Evolutionary conservation across 108 stramenopile genomes (phyloP), one percentile per base, ranked within the genome.

Genomic region (Cyclotella sp.): DNA sequence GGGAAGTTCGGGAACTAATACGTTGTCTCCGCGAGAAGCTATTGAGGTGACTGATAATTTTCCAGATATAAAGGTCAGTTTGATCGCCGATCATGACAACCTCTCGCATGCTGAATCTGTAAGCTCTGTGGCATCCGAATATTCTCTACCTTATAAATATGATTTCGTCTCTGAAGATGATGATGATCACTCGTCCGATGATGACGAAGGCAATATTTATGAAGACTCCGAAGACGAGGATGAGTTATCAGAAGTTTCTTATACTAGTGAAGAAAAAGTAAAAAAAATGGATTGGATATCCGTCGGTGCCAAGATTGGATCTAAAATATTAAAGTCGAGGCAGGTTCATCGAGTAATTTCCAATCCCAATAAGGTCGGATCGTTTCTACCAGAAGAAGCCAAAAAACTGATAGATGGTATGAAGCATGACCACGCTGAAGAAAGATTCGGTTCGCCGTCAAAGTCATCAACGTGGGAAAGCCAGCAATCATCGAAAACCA

Each of bases 241-340:
- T 26, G 60, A 60, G 15, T 42, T 52, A 15, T 72, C 77, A 51
- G 18, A 55, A 22, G 34, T 46, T 13, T 66, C 77, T 13, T 47
- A 60, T 47, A 26, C 44, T 14, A 78, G 70, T 44, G 70, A 71
- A 30, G 52, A 75, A 59, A 68, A 27, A 70, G 27, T 34, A 21
- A 60, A 74, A 28, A 79, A 53, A 46, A 76, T 82, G 75, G 68
- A 79, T 42, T 95, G 95, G 95, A 55, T 92, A 22, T 85, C 90
- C 54, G 90, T 95, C 14, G 90, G 91, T 9, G 87, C 92, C 11
- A 85, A 88, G 63, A 91, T 95, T 62, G 95, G 95, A 24, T 83
- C 88, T 66, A 87, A 90, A 42, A 40, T 95, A 27, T 68, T 95
- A 43, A 86, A 84, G 28, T 90, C 91, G 14, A 84, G 87, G 19